Evolutionary conservation across 225 moss, liverwort and hornwort species (phyloP), one percentile per base, ranked within the genome.

Genomic region (Thuidium tamariscinum): DNA sequence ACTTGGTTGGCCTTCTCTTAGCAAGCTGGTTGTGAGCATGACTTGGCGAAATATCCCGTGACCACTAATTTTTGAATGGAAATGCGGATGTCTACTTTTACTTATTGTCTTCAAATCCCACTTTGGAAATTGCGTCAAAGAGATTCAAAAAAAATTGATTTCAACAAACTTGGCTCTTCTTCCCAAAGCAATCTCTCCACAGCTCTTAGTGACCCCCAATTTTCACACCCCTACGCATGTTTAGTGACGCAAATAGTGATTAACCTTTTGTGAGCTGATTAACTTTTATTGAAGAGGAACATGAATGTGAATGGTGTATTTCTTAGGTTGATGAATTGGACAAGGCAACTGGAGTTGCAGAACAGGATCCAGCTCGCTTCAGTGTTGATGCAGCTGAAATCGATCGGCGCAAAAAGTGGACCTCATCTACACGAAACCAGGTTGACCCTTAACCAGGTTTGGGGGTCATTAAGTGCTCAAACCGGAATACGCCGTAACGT

Each of bases 291-390:
- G 32, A 32, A 54, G 26, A 32, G 23, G 65, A 66, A 74, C 32
- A 46, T 86, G 81, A 84, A 65, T 72, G 66, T 78, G 78, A 77
- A 39, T 70, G 60, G 65, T 79, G 48, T 69, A 80, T 60, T 77
- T 39, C 37, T 87, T 80, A 98, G 96, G 88, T 98, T 90, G 95
- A 98, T 85, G 96, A 98, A 86, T 88, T 98, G 82, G 95, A 95
- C 74, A 95, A 94, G 89, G 96, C 96, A 62, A 95, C 94, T 70
- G 92, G 93, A 88, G 94, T 95, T 90, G 96, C 95, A 76, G 94
- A 95, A 65, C 93, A 88, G 78, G 95, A 96, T 88, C 96, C 96
- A 75, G 90, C 88, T 81, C 95, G 94, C 64, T 98, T 96, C 89
- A 87, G 93, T 83, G 84, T 96, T n/a, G 95, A 90, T 89, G 56